Base-by-base conservation (phyloP, 2,329 filamentous ascomycete genomes). In the Epichloe scottii region DNA sequence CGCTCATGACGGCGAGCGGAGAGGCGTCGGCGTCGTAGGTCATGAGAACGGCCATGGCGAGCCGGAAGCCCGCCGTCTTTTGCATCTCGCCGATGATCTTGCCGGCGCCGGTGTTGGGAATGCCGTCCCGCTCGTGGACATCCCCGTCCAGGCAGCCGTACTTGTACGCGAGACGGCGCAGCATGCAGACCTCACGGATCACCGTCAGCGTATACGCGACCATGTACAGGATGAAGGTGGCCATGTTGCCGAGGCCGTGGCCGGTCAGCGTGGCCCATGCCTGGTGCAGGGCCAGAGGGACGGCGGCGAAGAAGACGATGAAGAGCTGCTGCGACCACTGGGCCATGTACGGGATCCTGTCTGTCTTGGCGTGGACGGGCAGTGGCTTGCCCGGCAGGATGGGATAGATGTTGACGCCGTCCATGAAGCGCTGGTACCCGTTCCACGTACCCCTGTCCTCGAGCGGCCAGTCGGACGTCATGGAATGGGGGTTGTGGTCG, bases 101-200 rank as follows among this genome's bases (percentile, higher is more conserved):
- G 12, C 21, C 48, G 2, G 68, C 66, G 10, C 64, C 66, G 1
- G 63, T 59, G 46, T 73, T 69, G 0, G 71, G 70, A 5, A 73
- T 64, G 3, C 67, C 65, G 21, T 23, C 21, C 21, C 21, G 21
- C 21, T 23, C 21, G 21, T 23, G 21, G 21, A 23, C 21, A 23
- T 73, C 70, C 10, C 71, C 70, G 52, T 73, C 71, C 1, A 73
- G 61, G 50, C 68, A 72, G 5, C 71, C 71, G 21, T 64, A 59
- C 0, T 49, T 53, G 45, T 71, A 67, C 1, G 66, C 69, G 1
- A 72, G 34, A 3, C 14, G 34, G 10, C 11, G 10, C 34, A 37
- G 14, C 11, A 14, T 37, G 11, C 34, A 11, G 34, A 37, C 34
- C 34, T 37, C 34, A 10, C 3, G 11, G 12, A 37, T 37, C 35